phyloP scores from a whole-genome alignment of 257 asterid genomes.

The Cruciata laevipes region DNA sequence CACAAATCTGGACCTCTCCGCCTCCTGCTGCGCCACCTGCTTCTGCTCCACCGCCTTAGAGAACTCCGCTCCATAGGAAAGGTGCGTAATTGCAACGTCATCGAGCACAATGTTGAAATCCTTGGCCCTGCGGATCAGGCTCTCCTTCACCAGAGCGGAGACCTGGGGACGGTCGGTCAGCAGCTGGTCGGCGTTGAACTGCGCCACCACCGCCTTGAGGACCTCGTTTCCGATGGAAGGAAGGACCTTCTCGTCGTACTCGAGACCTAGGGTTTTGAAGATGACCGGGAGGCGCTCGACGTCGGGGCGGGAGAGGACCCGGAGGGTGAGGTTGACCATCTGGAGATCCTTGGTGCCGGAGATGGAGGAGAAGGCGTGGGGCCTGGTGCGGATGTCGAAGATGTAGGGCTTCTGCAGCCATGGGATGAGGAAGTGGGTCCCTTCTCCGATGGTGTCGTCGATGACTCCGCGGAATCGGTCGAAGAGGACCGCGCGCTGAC shows the following conservation, averaged over 20 bases:
- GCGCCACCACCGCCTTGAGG: conserved; percentile 86
- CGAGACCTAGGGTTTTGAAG: conserved; percentile 81
- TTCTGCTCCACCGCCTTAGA: conserved; percentile 96
- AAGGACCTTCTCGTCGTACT: conserved; percentile 88
- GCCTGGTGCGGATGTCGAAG: conserved; percentile 86
- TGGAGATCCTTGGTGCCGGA: conserved; percentile 96
- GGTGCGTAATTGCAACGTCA: conserved; percentile 91
- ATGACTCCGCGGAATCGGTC: conserved; percentile 86
- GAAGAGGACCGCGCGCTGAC: conserved; percentile 87
- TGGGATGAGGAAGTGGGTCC: conserved; percentile 80
- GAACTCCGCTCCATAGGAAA: conserved; percentile 85
- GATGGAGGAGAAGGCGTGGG: conserved; percentile 74
- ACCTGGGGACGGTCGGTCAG: conserved; percentile 96
- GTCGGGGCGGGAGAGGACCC: conserved; percentile 90
- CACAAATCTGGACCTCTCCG: conserved; percentile 85
- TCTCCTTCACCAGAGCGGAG: conserved; percentile 83
- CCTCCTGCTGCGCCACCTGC: conserved; percentile 99
- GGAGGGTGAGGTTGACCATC: conserved; percentile 90
- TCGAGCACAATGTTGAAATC: conserved; percentile 85
- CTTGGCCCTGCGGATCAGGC: conserved; percentile 74
- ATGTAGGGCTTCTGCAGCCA: conserved; percentile 89
- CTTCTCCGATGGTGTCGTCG: conserved; percentile 69
- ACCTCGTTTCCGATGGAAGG: conserved; percentile 95
- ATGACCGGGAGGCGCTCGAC: conserved; percentile 55
- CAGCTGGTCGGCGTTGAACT: conserved; percentile 88